These are phyloP conservation scores for Suillus variegatus DNA, from an alignment of 768 basidiomycete genomes.

Conservation along the genomic window DNA sequence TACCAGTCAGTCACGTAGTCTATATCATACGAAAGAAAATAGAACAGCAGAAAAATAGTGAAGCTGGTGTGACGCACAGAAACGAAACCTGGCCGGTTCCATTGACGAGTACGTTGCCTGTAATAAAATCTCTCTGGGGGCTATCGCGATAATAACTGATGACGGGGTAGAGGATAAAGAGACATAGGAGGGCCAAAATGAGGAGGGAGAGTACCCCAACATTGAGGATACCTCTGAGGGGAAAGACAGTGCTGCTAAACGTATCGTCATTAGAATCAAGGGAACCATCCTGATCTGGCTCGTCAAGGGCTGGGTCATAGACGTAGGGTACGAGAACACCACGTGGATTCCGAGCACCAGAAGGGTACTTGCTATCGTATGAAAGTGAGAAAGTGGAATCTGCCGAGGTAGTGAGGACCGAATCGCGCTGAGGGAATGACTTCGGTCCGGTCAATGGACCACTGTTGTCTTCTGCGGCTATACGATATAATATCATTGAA, in stretches of 20 bases:
- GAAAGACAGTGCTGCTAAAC: slow-evolving; percentile 27
- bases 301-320: slow-evolving; percentile 65
- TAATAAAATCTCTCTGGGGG: slow-evolving; percentile 44
- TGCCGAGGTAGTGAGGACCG: slow-evolving; percentile 51
- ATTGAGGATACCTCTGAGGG: slow-evolving; percentile 62
- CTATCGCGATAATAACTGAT: slow-evolving; percentile 48
- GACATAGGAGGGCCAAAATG: slow-evolving; percentile 57
- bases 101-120: slow-evolving; percentile 69
- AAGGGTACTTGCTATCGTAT: slow-evolving; percentile 69
- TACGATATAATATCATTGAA: slow-evolving; percentile 69
- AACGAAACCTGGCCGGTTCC: slow-evolving; percentile 66
- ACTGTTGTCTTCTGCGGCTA: slow-evolving; percentile 40
- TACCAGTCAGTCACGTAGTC: neutral
- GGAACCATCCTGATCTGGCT: slow-evolving; percentile 72
- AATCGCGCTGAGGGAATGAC: slow-evolving; percentile 33
- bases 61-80: slow-evolving; percentile 35
- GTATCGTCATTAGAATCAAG: slow-evolving; percentile 52
- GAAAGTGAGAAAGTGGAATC: slow-evolving; percentile 52
- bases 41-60: slow-evolving; percentile 2
- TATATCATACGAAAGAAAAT: slow-evolving; percentile 14
- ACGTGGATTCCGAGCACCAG: slow-evolving; percentile 29
- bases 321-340: slow-evolving; percentile 63
- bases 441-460: slow-evolving; percentile 37
- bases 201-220: slow-evolving; percentile 67
- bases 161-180: slow-evolving; percentile 87